These are phyloP conservation scores for Boechera retrofracta DNA, from an alignment of 345 rosid genomes.

Conservation along the genomic window DNA sequence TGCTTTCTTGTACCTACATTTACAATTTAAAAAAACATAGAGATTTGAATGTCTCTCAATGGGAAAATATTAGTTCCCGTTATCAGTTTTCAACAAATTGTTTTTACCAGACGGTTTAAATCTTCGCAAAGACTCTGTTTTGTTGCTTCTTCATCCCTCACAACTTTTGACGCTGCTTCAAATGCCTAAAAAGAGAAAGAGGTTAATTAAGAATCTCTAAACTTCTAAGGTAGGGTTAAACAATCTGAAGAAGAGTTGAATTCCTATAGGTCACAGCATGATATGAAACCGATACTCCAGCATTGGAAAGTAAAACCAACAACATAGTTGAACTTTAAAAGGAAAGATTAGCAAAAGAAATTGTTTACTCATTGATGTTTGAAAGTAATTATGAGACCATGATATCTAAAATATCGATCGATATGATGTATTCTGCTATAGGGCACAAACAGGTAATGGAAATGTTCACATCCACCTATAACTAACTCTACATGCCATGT, in stretches of 20 bases:
- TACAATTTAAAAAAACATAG: slow-evolving; percentile 24
- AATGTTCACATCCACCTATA: slow-evolving; percentile 3
- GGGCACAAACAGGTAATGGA: background rate
- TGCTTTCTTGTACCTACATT: slow-evolving; percentile 77
- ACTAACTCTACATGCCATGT: slow-evolving; percentile 8
- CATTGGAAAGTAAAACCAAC: slow-evolving; percentile 17
- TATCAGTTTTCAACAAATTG: slow-evolving; percentile 32
- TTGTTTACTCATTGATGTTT: background rate
- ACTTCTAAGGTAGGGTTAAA: slow-evolving; percentile 2
- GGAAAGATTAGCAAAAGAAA: background rate
- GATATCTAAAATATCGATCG: background rate
- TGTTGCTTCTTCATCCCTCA: slow-evolving; percentile 75
- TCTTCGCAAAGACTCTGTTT: slow-evolving; percentile 88
- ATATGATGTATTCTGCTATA: background rate
- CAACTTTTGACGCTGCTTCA: slow-evolving; percentile 70
- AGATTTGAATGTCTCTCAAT: slow-evolving; percentile 9
- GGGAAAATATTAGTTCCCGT: background rate
- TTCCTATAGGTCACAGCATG: slow-evolving; percentile 5
- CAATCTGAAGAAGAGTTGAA: slow-evolving; percentile 1
- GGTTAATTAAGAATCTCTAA: background rate
- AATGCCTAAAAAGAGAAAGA: slow-evolving; percentile 46
- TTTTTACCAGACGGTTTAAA: slow-evolving; percentile 70
- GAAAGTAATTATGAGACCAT: background rate
- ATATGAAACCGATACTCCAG: background rate
- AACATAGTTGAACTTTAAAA: background rate